Evolutionary conservation across 2,329 filamentous ascomycete genomes (phyloP), one percentile per base, ranked within the genome.

Genomic region (Fusarium newnesense): DNA sequence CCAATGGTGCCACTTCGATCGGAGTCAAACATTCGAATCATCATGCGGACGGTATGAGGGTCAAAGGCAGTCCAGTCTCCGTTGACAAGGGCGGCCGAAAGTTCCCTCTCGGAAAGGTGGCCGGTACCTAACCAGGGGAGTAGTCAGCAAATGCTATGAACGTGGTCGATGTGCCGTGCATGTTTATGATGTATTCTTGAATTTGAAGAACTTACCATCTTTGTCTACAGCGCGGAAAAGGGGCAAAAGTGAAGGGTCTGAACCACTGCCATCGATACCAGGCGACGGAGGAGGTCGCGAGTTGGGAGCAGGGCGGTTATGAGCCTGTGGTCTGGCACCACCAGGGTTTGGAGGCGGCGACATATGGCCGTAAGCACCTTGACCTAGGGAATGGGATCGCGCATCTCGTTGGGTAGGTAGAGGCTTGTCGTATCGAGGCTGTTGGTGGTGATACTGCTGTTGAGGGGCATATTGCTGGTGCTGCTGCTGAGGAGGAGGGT

Each of bases 21-120:
- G 66, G 93, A 94, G 84, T 98, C 96, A 84, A 99, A 99, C 96
- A 99, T 98, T 80, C 95, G 93, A 76, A 99, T 98, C 95, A 99
- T 98, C 94, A 98, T 97, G 79, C 93, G 93, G 74, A 98, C 95
- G 3, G 96, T 99, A 77, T 97, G 93, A 9, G 91, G 88, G 83
- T 99, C 95, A 81, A 99, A 99, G 9, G 94, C 90, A 4, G 94
- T 94, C 90, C 94, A 98, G 86, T 99, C 96, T 62, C 95, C 96
- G 80, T 99, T 99, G 67, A 98, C 95, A 10, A 99, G 90, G 26
- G 96, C 96, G 3, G 93, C 92, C 15, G 94, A 92, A 46, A 99
- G 91, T 82, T 98, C 96, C 58, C 88, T 87, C 83, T 97, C 95
- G 5, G 93, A 95, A 52, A 99, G 88, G 73, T 95, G 91, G 26